These are phyloP conservation scores for Wallacemonas sp. DNA, from an alignment of 208 protist genomes.

Conservation along the genomic window DNA sequence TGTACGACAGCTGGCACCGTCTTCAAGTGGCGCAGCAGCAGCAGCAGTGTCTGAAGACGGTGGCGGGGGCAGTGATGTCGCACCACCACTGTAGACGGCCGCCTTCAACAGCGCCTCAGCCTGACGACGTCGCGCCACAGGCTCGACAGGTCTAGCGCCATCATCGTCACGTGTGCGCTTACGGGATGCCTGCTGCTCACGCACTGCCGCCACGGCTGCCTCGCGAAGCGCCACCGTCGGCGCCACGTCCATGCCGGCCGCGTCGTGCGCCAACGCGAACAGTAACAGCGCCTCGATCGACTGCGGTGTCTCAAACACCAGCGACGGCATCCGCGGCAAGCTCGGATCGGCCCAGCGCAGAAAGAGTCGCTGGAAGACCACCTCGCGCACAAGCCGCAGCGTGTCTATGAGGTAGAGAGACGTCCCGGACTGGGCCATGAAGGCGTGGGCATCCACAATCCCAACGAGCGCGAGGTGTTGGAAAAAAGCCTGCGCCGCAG, in stretches of 20 bases:
- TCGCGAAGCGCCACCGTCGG: constrained; percentile 21
- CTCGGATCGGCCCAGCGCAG: constrained; percentile 64
- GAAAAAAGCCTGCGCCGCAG: constrained; percentile 53
- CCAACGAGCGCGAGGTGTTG: constrained; percentile 65
- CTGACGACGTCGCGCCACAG: too few species aligned
- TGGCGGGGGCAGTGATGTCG: too few species aligned
- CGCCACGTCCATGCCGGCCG: constrained; percentile 25
- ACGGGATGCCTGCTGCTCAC: background rate
- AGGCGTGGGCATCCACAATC: constrained; percentile 38
- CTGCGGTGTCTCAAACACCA: constrained; percentile 42
- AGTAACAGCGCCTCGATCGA: constrained; percentile 45
- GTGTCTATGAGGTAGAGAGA: constrained; percentile 71
- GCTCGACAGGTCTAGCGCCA: too few species aligned
- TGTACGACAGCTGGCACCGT: too few species aligned
- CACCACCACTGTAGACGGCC: too few species aligned
- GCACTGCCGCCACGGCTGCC: constrained; percentile 3
- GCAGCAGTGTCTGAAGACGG: too few species aligned
- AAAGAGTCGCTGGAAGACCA: constrained; percentile 84
- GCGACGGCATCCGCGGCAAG: constrained; percentile 35
- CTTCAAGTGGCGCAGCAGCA: too few species aligned
- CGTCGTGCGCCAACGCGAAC: constrained; percentile 56
- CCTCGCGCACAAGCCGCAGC: constrained; percentile 51
- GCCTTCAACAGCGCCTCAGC: too few species aligned
- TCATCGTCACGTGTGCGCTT: background rate
- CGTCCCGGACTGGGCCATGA: constrained; percentile 79